phyloP scores from a whole-genome alignment of 2,329 filamentous ascomycete species.

The Cadophora luteo-olivacea region DNA sequence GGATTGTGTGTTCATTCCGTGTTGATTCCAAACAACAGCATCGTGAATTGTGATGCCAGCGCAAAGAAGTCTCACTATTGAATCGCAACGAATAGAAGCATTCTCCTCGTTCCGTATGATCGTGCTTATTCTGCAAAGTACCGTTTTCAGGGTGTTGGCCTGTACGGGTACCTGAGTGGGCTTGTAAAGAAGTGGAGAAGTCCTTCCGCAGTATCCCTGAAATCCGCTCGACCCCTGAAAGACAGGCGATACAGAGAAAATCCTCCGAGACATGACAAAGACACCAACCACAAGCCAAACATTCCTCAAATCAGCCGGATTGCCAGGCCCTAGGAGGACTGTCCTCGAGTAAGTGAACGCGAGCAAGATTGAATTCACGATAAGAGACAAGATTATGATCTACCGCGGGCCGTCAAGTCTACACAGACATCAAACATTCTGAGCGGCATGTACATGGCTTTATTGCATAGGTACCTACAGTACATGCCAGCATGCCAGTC shows the following conservation, averaged over 20 bases:
- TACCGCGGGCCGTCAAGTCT: conserved; percentile 14
- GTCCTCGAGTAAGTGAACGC: not conserved
- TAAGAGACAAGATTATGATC: conserved; percentile 24
- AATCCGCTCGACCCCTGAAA: conserved; percentile 3
- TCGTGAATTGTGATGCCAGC: not conserved
- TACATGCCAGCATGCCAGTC: too few relatives aligned
- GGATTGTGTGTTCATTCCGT: not conserved
- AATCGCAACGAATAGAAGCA: conserved; percentile 1
- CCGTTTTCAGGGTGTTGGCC: not conserved
- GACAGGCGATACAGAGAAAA: not conserved
- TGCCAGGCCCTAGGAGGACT: not conserved
- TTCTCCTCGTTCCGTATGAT: conserved; percentile 6
- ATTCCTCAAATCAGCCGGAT: not conserved
- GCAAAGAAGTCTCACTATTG: not conserved
- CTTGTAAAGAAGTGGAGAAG: not conserved
- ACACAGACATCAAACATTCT: conserved; percentile 32
- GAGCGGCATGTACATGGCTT: conserved; percentile 22
- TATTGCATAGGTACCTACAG: not conserved
- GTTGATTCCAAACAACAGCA: not conserved
- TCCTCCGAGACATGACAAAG: conserved; percentile 13
- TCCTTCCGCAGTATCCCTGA: conserved; percentile 4
- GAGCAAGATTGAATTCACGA: not conserved
- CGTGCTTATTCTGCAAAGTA: not conserved
- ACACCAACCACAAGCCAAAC: not conserved
- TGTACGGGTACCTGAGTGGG: not conserved